phyloP scores from a whole-genome alignment of 768 basidiomycete genomes.

The Pleurotus tuber-regium region DNA sequence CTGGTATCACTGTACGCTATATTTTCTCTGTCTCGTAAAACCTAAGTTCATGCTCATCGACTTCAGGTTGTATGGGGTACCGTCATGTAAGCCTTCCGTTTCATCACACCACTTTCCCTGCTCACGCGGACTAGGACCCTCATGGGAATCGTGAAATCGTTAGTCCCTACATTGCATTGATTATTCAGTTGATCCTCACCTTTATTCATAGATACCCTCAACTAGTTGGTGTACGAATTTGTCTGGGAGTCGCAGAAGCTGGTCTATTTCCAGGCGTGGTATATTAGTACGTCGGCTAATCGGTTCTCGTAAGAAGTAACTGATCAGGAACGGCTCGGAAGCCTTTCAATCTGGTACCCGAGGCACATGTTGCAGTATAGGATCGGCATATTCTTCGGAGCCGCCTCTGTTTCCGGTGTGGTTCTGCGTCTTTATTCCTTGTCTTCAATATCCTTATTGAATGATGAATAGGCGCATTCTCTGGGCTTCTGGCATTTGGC shows the following conservation, averaged over 20 bases:
- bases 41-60: conserved; percentile 1
- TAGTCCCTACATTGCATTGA: neutral
- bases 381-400: conserved; percentile 62
- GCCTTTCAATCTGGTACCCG: conserved; percentile 69
- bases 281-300: conserved; percentile 52
- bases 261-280: conserved; percentile 73
- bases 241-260: conserved; percentile 65
- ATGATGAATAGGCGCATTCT: conserved; percentile 45
- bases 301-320: neutral
- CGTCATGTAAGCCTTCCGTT: conserved; percentile 43
- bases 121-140: conserved; percentile 38
- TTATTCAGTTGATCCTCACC: no score
- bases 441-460: no score
- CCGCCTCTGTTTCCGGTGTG: conserved; percentile 57
- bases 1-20: conserved; percentile 53
- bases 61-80: conserved; percentile 62
- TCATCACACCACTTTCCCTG: neutral
- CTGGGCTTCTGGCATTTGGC: conserved; percentile 55
- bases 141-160: conserved; percentile 72
- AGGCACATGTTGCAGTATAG: conserved; percentile 58
- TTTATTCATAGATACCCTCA: conserved; percentile 48
- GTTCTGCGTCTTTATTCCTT: neutral
- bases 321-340: conserved; percentile 17
- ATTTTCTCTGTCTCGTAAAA: neutral
- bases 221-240: conserved; percentile 54